Percentiles rank a stretch among this genome's conserved stretches.
Evolutionary conservation across 768 basidiomycete genomes (phyloP).

Genomic region (Pisolithus albus): DNA sequence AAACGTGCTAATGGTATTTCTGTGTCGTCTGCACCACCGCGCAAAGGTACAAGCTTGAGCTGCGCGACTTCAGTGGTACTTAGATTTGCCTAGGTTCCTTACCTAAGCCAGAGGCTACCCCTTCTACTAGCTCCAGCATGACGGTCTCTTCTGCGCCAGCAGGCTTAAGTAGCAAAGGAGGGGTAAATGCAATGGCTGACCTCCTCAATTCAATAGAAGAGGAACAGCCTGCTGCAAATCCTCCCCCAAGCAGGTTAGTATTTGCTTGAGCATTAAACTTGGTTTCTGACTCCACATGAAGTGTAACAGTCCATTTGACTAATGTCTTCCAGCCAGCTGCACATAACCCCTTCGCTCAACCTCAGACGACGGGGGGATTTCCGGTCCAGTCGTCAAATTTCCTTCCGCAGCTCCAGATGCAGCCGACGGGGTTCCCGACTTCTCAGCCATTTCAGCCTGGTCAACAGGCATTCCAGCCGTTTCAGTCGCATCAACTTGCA

Average conservation of each 20-base stretch:
- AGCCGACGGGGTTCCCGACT: conserved; percentile 50
- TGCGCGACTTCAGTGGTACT: conserved; percentile 7
- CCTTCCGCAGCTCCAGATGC: conserved; percentile 38
- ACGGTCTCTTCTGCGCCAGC: conserved; percentile 8
- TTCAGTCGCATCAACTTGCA: conserved; percentile 10
- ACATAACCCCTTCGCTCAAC: conserved; percentile 73
- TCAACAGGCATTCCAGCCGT: conserved; percentile 12
- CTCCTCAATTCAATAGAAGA: conserved; percentile 88
- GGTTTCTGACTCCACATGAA: conserved; percentile 20
- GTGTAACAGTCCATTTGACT: conserved; percentile 30
- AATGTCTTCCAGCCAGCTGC: conserved; percentile 50
- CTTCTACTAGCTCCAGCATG: conserved; percentile 13
- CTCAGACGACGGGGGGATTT: conserved; percentile 45
- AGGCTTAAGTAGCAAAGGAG: conserved; percentile 25
- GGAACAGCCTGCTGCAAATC: conserved; percentile 69
- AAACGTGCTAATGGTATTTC: conserved; percentile 7
- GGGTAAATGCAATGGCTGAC: conserved; percentile 53
- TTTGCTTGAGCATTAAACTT: neutral
- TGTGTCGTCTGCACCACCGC: conserved; percentile 5
- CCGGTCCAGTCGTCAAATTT: conserved; percentile 36
- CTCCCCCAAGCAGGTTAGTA: conserved; percentile 46
- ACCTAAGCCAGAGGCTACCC: conserved; percentile 9
- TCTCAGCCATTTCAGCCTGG: conserved; percentile 37
- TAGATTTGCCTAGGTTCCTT: conserved; percentile 9
- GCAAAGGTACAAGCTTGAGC: conserved; percentile 19